Evolutionary conservation across 2,329 filamentous ascomycete species (phyloP).

Genomic region (Pestalotiopsis sp.): DNA sequence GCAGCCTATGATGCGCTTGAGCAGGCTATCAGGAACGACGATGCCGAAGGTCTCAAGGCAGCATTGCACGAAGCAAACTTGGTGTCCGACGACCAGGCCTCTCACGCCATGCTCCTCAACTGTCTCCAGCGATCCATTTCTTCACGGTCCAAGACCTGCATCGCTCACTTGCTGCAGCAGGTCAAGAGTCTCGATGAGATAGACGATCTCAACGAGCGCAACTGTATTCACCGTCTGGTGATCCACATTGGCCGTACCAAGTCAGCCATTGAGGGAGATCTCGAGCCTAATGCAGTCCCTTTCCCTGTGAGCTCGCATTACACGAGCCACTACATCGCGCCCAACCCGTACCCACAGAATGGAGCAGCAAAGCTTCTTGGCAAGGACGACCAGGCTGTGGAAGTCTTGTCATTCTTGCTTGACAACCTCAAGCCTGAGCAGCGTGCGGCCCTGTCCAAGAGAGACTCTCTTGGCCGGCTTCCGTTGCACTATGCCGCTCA

Average conservation of each 20-base stretch:
- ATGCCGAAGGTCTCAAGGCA: conserved; percentile 57
- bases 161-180: conserved; percentile 69
- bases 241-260: conserved; percentile 87
- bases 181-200: conserved; percentile 78
- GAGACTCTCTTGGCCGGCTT: conserved; percentile 79
- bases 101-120: conserved; percentile 74
- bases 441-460: conserved; percentile 64
- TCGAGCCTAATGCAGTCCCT: conserved; percentile 51
- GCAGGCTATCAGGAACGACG: conserved; percentile 69
- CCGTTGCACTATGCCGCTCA: conserved; percentile 94
- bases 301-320: conserved; percentile 55
- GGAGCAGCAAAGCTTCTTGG: conserved; percentile 68
- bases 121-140: conserved; percentile 78
- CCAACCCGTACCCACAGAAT: conserved; percentile 59
- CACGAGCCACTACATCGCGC: conserved; percentile 74
- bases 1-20: conserved; percentile 72
- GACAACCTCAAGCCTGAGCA: conserved; percentile 71
- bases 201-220: conserved; percentile 91
- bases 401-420: conserved; percentile 64
- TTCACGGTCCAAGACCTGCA: conserved; percentile 66
- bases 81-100: conserved; percentile 51
- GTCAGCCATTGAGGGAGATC: conserved; percentile 46
- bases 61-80: conserved; percentile 61
- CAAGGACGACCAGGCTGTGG: conserved; percentile 75
- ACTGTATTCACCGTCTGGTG: conserved; percentile 89